phyloP scores from a whole-genome alignment of 164 flowering plant species.

The Umbellularia californica region DNA sequence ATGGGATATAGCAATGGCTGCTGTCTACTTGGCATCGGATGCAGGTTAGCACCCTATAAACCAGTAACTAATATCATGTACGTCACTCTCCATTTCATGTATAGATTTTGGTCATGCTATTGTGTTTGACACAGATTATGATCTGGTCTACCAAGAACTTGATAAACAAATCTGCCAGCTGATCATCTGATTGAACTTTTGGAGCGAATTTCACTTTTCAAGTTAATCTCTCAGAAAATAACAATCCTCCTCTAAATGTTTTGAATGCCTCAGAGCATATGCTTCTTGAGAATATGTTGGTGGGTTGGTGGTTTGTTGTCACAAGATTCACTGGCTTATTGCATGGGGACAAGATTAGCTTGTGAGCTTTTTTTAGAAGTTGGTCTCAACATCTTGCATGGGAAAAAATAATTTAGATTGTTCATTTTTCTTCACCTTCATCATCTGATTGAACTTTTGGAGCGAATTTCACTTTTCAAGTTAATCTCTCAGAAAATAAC shows the following conservation, averaged over 20 bases:
- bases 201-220: not conserved
- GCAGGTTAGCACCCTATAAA: conserved; percentile 46
- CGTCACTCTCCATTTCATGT: not conserved
- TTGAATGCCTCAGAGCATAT: not conserved
- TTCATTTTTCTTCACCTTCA: too few relatives aligned
- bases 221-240: too few relatives aligned
- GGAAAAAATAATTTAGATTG: too few relatives aligned
- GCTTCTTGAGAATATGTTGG: not conserved
- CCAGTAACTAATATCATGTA: not conserved
- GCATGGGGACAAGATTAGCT: not conserved
- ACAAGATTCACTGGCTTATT: not conserved
- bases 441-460: not conserved
- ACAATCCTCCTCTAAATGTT: not conserved
- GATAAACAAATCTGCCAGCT: not conserved
- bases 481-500: not conserved
- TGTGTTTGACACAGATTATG: not conserved
- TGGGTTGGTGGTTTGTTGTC: not conserved
- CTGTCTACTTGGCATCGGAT: conserved; percentile 69
- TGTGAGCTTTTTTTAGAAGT: too few relatives aligned
- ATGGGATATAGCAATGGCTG: conserved; percentile 96
- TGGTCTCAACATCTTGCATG: too few relatives aligned
- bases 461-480: not conserved
- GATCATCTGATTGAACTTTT: not conserved
- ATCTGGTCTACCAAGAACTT: not conserved
- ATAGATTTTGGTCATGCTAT: not conserved